Percentiles rank a stretch among this genome's conserved stretches.
phyloP scores from a whole-genome alignment of 2,329 filamentous ascomycete genomes.

The Penicillium decumbens region DNA sequence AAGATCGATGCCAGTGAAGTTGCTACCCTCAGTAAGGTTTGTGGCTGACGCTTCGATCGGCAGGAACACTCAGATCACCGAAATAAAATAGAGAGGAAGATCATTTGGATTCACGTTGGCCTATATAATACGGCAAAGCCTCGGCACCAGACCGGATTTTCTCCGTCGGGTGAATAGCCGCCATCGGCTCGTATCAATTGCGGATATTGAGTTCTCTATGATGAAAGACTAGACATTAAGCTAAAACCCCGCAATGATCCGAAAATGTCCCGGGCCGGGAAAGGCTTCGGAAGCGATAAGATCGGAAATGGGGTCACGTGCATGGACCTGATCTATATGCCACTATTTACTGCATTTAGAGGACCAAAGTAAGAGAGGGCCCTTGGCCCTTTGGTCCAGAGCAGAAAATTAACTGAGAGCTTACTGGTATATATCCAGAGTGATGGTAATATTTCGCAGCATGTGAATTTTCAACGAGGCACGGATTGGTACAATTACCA shows the following conservation, averaged over 20 bases:
- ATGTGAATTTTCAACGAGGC: too few species aligned
- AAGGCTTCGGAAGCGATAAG: slow-evolving; percentile 11
- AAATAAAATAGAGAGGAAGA: neutral
- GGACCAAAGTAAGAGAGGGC: too few species aligned
- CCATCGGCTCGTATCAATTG: slow-evolving; percentile 4
- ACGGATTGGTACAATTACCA: neutral
- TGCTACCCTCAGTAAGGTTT: neutral
- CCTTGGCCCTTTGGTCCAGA: too few species aligned
- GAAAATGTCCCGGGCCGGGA: slow-evolving; percentile 4
- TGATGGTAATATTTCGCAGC: too few species aligned
- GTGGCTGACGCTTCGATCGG: neutral
- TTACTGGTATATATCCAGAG: too few species aligned
- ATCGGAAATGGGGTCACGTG: slow-evolving; percentile 11
- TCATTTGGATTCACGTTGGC: neutral
- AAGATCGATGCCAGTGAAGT: neutral
- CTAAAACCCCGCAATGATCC: slow-evolving; percentile 6
- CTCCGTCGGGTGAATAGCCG: slow-evolving; percentile 4
- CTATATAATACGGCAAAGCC: slow-evolving; percentile 7
- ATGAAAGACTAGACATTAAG: neutral
- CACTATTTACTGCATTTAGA: too few species aligned
- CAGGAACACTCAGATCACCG: neutral
- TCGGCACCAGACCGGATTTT: slow-evolving; percentile 1
- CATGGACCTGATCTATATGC: neutral
- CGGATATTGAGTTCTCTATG: neutral
- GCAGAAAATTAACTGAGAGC: too few species aligned